phyloP scores from a whole-genome alignment of 371 early-diverging fungal genomes.

The Cladochytrium tenue region DNA sequence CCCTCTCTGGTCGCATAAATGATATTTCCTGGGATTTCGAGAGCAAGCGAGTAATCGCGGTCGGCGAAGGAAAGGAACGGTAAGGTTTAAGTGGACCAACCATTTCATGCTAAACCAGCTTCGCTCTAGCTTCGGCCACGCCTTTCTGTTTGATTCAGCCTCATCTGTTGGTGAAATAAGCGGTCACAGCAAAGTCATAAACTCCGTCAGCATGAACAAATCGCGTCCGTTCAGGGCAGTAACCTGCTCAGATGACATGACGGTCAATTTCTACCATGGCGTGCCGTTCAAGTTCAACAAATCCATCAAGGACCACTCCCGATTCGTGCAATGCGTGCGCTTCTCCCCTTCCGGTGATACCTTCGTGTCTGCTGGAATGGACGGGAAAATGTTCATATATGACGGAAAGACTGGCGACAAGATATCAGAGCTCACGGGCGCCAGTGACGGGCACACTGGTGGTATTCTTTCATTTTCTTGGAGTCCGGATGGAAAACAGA shows the following conservation, averaged over 20 bases:
- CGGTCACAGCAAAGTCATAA: slow-evolving; percentile 87
- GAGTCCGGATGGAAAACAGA: slow-evolving; percentile 76
- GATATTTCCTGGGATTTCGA: slow-evolving; percentile 95
- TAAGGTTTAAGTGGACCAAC: slow-evolving; percentile 36
- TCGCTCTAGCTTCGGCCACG: slow-evolving; percentile 77
- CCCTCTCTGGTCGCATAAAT: slow-evolving; percentile 74
- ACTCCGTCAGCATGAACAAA: slow-evolving; percentile 80
- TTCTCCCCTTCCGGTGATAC: slow-evolving; percentile 80
- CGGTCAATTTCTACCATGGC: slow-evolving; percentile 86
- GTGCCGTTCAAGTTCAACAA: slow-evolving; percentile 84
- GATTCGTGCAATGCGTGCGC: slow-evolving; percentile 86
- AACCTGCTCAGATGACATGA: slow-evolving; percentile 89
- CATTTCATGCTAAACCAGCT: not conserved
- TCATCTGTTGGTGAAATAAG: slow-evolving; percentile 90
- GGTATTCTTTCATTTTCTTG: slow-evolving; percentile 83
- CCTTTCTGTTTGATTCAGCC: slow-evolving; percentile 84
- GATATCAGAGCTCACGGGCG: slow-evolving; percentile 64
- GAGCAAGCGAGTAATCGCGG: slow-evolving; percentile 90
- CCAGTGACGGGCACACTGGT: slow-evolving; percentile 69
- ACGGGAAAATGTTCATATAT: slow-evolving; percentile 89
- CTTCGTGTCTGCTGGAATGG: slow-evolving; percentile 85
- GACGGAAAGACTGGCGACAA: slow-evolving; percentile 89
- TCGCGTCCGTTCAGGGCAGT: slow-evolving; percentile 90
- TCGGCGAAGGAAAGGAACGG: slow-evolving; percentile 90
- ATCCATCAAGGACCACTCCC: slow-evolving; percentile 72